phyloP scores from a whole-genome alignment of 1,284 basidiomycete species.

The Earliella scabrosa region DNA sequence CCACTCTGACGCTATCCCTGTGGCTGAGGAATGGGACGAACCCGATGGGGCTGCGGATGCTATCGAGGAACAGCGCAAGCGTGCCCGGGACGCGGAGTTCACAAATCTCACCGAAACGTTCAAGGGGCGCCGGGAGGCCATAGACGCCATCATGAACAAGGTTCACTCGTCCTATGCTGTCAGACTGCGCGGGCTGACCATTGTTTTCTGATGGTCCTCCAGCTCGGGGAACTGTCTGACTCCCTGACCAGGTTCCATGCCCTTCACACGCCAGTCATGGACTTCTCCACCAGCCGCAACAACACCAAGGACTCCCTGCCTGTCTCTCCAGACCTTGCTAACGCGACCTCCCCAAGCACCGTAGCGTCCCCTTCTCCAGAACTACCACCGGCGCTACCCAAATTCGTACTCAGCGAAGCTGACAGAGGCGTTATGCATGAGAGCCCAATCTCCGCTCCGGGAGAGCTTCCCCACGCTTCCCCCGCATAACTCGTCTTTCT shows the following conservation, averaged over 20 bases:
- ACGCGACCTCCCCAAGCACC: constrained; percentile 24
- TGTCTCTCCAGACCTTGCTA: constrained; percentile 17
- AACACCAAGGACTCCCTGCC: constrained; percentile 35
- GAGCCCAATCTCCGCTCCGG: constrained; percentile 24
- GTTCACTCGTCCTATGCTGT: constrained; percentile 30
- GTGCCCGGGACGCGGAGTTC: constrained; percentile 64
- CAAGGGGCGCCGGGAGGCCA: constrained; percentile 65
- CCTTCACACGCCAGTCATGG: constrained; percentile 55
- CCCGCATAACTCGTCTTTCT: constrained; percentile 14
- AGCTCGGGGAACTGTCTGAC: constrained; percentile 65
- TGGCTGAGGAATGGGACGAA: constrained; percentile 37
- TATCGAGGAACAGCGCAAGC: constrained; percentile 36
- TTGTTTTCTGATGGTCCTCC: constrained; percentile 4
- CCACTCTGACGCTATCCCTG: constrained; percentile 32
- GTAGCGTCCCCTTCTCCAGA: constrained; percentile 28
- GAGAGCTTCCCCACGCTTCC: constrained; percentile 17
- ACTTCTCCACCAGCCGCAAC: constrained; percentile 41
- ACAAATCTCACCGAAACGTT: constrained; percentile 67
- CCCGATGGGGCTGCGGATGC: constrained; percentile 33
- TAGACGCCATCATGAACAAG: constrained; percentile 73
- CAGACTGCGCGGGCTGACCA: neutral
- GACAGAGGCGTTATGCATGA: constrained; percentile 22
- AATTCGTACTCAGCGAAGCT: constrained; percentile 20
- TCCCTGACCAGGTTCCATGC: constrained; percentile 63
- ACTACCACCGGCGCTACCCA: constrained; percentile 17